These are phyloP conservation scores for Thielaviopsis cerberus DNA, from an alignment of 2,329 filamentous ascomycete genomes.

Conservation along the genomic window DNA sequence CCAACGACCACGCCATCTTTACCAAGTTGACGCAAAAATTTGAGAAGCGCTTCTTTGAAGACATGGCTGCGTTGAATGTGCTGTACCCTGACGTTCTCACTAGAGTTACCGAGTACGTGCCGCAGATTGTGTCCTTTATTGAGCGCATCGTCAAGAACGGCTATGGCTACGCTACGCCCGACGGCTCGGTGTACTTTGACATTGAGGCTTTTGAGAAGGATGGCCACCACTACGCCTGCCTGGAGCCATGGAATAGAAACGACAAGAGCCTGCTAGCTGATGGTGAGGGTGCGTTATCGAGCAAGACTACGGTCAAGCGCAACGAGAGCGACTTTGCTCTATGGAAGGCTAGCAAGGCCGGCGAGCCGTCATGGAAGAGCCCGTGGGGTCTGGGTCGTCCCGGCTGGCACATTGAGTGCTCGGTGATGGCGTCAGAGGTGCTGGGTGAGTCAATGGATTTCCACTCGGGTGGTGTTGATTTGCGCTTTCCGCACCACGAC, in stretches of 20 bases:
- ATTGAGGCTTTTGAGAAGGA: slow-evolving; percentile 68
- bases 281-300: slow-evolving; percentile 66
- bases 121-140: slow-evolving; percentile 72
- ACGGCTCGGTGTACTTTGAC: slow-evolving; percentile 89
- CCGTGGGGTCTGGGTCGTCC: slow-evolving; percentile 76
- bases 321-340: slow-evolving; percentile 72
- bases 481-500: slow-evolving; percentile 82
- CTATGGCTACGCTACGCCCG: slow-evolving; percentile 55
- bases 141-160: slow-evolving; percentile 67
- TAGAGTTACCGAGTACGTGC: slow-evolving; percentile 80
- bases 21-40: slow-evolving; percentile 71
- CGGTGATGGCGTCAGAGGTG: slow-evolving; percentile 82
- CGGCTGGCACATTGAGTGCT: slow-evolving; percentile 96
- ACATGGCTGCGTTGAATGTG: slow-evolving; percentile 76
- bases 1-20: slow-evolving; percentile 53
- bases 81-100: slow-evolving; percentile 65
- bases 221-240: slow-evolving; percentile 67
- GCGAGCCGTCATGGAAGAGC: slow-evolving; percentile 78
- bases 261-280: slow-evolving; percentile 72
- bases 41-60: slow-evolving; percentile 71
- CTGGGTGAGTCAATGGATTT: slow-evolving; percentile 75
- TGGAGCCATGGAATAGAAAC: slow-evolving; percentile 70
- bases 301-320: slow-evolving; percentile 46
- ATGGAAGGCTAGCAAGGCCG: slow-evolving; percentile 83
- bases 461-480: slow-evolving; percentile 79